Conservation (phyloP, 495 filamentous ascomycete species). For the Penicilliopsis zonata region DNA sequence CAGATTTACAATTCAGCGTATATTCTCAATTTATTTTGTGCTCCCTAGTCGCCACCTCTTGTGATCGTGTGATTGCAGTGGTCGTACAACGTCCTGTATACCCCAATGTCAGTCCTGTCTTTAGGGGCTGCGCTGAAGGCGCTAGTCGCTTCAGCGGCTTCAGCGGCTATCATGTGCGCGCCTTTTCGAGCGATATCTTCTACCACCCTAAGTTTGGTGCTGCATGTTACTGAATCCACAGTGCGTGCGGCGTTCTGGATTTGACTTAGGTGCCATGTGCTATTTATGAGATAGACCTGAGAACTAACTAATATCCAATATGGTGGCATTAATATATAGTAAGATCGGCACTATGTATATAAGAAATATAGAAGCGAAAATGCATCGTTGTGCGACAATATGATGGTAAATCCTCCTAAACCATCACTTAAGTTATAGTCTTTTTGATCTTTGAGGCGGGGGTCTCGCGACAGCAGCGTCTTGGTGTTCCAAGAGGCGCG, state of each 20-base stretch:
- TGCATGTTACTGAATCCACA: conserved; percentile 1
- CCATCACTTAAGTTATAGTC: conserved; percentile 3
- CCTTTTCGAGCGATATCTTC: no score
- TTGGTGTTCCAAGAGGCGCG: conserved; percentile 6
- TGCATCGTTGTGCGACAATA: not conserved
- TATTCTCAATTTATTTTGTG: no score
- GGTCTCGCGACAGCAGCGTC: conserved; percentile 1
- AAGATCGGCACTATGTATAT: not conserved
- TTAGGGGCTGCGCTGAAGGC: no score
- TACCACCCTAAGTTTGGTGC: no score
- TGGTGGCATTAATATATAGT: not conserved
- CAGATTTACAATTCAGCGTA: no score
- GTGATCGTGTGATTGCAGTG: no score
- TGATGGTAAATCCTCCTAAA: conserved; percentile 1
- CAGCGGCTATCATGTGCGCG: no score
- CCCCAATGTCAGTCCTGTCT: no score
- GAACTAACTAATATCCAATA: not conserved
- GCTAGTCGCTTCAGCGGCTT: no score
- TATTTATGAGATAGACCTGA: not conserved
- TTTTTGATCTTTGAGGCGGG: conserved; percentile 3
- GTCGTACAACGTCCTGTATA: no score
- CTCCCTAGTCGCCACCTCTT: no score
- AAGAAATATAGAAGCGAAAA: not conserved
- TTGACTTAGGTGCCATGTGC: not conserved
- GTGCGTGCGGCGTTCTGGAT: not conserved